A percentile compares a stretch with the other conserved stretches of the same genome.
Evolutionary conservation across 257 asterid genomes (phyloP).

Genomic region (Solanum medicagineum): DNA sequence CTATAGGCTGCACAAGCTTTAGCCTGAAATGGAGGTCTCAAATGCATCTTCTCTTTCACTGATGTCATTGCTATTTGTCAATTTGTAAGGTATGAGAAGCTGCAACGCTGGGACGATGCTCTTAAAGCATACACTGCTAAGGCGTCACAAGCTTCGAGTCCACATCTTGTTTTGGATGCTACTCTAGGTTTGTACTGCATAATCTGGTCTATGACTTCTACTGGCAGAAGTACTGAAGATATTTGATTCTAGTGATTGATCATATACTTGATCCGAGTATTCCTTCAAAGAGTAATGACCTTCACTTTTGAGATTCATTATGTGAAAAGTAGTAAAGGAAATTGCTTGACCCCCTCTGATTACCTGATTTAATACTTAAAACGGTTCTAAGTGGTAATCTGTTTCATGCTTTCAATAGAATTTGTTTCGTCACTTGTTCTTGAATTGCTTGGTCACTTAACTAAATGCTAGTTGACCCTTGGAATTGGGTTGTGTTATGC

Average conservation of each 20-base stretch:
- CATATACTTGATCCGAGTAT: background rate
- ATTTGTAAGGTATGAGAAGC: conserved; percentile 75
- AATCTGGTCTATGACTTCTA: background rate
- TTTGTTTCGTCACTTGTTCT: background rate
- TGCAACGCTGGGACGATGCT: conserved; percentile 99
- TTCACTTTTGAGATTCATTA: background rate
- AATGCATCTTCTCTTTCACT: background rate
- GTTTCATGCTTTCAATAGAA: background rate
- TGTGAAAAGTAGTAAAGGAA: background rate
- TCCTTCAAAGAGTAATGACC: background rate
- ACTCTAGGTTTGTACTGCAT: conserved; percentile 66
- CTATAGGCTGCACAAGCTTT: background rate
- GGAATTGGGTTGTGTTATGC: background rate
- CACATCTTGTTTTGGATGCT: conserved; percentile 80
- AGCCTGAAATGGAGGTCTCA: background rate
- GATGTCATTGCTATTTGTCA: background rate
- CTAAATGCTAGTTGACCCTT: background rate
- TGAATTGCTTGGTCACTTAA: background rate
- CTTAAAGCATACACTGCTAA: conserved; percentile 92
- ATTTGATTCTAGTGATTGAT: background rate
- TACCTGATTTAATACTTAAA: background rate
- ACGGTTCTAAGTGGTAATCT: background rate
- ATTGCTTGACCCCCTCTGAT: background rate
- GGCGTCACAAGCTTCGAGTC: conserved; percentile 73
- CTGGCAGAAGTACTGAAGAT: background rate